A percentile compares a stretch with the other conserved stretches of the same genome.
phyloP scores from a whole-genome alignment of 2,329 filamentous ascomycete genomes.

The Neoscytalidium dimidiatum region DNA sequence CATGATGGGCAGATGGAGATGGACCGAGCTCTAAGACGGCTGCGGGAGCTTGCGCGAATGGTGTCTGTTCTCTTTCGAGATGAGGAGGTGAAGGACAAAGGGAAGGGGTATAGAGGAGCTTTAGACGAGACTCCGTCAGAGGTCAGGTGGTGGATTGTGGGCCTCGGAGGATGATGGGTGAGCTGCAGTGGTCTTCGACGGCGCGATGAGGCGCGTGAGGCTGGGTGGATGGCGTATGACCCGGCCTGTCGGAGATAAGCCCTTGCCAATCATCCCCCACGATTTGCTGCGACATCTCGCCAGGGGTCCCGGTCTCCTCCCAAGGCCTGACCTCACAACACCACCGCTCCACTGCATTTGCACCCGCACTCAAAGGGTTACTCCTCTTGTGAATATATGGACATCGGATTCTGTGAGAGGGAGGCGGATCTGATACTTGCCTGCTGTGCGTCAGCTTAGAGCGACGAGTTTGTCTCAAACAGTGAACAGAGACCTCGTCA shows the following conservation, averaged over 20 bases:
- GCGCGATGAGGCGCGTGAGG: slow-evolving; percentile 12
- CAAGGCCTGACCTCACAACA: not conserved
- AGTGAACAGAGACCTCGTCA: no score
- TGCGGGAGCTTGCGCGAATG: not conserved
- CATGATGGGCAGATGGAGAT: slow-evolving; percentile 54
- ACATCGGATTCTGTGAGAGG: no score
- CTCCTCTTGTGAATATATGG: no score
- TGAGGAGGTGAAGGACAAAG: not conserved
- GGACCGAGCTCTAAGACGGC: not conserved
- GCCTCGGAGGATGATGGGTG: slow-evolving; percentile 6
- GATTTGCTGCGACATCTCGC: not conserved
- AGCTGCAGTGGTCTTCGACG: not conserved
- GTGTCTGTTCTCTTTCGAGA: not conserved
- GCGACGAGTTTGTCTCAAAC: no score
- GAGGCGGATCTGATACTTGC: no score
- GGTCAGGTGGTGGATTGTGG: slow-evolving; percentile 10
- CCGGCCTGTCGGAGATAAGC: slow-evolving; percentile 18
- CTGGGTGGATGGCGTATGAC: slow-evolving; percentile 6
- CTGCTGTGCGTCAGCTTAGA: no score
- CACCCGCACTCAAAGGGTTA: not conserved
- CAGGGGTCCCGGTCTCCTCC: not conserved
- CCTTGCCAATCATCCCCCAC: not conserved
- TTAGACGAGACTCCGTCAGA: not conserved
- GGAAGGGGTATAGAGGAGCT: not conserved
- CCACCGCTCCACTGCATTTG: not conserved